A percentile compares a stretch with the other conserved stretches of the same genome.
Conservation (phyloP, 257 asterid species). For the Solanum paucissectum region DNA sequence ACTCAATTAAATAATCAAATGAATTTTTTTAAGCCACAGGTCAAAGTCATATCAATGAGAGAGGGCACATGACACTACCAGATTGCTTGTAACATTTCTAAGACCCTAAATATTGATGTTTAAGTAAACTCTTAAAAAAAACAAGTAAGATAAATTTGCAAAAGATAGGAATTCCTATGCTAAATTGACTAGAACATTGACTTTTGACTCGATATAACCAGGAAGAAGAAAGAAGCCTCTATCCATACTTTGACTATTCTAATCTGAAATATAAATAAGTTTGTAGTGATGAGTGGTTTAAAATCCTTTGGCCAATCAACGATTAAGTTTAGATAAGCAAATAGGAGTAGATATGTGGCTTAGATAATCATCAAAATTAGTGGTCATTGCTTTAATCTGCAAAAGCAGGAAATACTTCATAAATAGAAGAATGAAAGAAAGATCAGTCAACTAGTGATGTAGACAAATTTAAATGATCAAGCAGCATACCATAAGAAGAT, state of each 20-base stretch:
- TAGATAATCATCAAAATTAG: neutral
- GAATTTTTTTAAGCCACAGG: neutral
- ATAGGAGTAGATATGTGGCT: neutral
- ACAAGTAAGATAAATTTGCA: neutral
- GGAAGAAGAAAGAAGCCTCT: neutral
- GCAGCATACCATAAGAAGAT: conserved; percentile 72
- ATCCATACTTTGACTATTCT: neutral
- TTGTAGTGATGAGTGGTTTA: neutral
- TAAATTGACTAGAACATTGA: neutral
- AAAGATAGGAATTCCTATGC: neutral
- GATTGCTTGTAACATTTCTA: neutral
- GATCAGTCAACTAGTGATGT: neutral
- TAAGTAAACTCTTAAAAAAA: neutral
- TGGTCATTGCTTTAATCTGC: neutral
- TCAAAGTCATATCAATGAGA: neutral
- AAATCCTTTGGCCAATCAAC: neutral
- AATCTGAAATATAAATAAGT: neutral
- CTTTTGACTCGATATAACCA: neutral
- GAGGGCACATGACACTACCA: neutral
- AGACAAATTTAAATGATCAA: neutral
- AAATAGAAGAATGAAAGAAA: neutral
- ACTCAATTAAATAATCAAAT: neutral
- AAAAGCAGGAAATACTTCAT: neutral
- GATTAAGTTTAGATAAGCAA: neutral
- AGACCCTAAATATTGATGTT: neutral